Base-by-base conservation (phyloP, 2,329 filamentous ascomycete genomes). In the Microsporum ferrugineum region DNA sequence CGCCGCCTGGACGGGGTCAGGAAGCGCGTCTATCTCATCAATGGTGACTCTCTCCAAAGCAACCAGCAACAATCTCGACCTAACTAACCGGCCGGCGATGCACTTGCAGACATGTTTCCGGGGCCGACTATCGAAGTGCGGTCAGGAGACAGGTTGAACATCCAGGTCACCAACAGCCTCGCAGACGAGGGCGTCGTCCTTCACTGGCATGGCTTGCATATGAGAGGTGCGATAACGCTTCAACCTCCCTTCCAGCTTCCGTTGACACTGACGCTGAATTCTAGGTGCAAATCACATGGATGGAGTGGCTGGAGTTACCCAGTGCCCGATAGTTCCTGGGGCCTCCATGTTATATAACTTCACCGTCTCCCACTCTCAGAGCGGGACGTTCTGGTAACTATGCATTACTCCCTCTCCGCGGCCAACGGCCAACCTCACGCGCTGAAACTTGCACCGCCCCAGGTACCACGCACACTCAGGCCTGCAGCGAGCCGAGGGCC, bases 281-380 rank as follows among this genome's bases (percentile, higher is more conserved):
- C 39, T 5, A 45, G 67, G 57, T 45, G 62, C 61, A 69, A 68
- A 68, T 61, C 56, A 63, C 31, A 70, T 70, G 68, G 68, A 70
- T 59, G 68, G 68, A n/a, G 82, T 85, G 0, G 72, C 76, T 1
- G 79, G 80, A 60, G 83, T 87, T 29, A 82, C 84, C 0, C 88
- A 90, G 70, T 90, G 88, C 66, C 71, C 79, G 1, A 85, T 90
- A 62, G 77, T 79, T 0, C 81, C 87, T 0, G 87, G 87, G 2
- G 73, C 75, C 6, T 67, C 66, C n/a, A 77, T 76, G 63, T 68
- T 70, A 47, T 78, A 78, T 62, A 70, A 74, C 34, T 68, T 80
- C 67, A 75, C 71, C 5, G 72, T 75, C 38, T 68, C 72, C 1
- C 51, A 64, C 6, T 64, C 71, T 39, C 75, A 78, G 64, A 72